phyloP scores from a whole-genome alignment of 1,284 basidiomycete species.

The Leccinum solheimii region DNA sequence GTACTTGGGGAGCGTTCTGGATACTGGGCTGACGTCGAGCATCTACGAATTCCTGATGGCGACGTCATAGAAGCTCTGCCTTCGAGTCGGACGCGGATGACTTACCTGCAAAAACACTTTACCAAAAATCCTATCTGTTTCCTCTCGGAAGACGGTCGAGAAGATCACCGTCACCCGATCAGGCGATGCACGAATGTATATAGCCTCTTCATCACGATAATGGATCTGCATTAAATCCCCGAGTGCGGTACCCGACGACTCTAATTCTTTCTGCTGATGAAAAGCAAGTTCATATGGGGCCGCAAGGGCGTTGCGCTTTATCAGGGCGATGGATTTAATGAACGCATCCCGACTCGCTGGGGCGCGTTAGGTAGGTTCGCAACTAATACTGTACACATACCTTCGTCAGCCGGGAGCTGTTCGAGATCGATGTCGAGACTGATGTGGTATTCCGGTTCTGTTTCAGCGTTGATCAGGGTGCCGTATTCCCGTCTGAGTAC shows the following conservation, averaged over 20 bases:
- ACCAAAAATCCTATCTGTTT: slow-evolving; percentile 96
- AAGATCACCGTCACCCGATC: slow-evolving; percentile 99
- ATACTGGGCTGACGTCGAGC: slow-evolving; percentile 90
- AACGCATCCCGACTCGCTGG: slow-evolving; percentile 79
- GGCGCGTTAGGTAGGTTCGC: slow-evolving; percentile 4
- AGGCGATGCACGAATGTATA: slow-evolving; percentile 90
- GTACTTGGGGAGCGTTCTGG: slow-evolving; percentile 96
- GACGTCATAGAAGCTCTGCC: slow-evolving; percentile 2
- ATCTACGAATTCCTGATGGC: slow-evolving; percentile 92
- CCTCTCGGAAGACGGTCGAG: slow-evolving; percentile 95
- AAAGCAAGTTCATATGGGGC: slow-evolving; percentile 95
- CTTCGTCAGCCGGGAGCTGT: slow-evolving; percentile 73
- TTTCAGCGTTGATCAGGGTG: slow-evolving; percentile 56
- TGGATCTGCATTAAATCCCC: slow-evolving; percentile 91
- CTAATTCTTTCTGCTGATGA: slow-evolving; percentile 82
- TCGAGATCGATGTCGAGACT: slow-evolving; percentile 88
- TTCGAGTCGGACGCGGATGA: slow-evolving; percentile 2
- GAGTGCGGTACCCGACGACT: slow-evolving; percentile 62
- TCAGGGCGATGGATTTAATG: slow-evolving; percentile 79
- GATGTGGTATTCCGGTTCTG: slow-evolving; percentile 88
- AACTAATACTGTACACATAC: slow-evolving; percentile 49
- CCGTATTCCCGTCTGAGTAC: slow-evolving; percentile 87
- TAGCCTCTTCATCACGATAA: slow-evolving; percentile 96
- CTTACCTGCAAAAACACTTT: slow-evolving; percentile 95
- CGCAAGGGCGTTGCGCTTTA: slow-evolving; percentile 94